Evolutionary conservation across 768 basidiomycete genomes (phyloP).

Genomic region (Phylloporus sp.): DNA sequence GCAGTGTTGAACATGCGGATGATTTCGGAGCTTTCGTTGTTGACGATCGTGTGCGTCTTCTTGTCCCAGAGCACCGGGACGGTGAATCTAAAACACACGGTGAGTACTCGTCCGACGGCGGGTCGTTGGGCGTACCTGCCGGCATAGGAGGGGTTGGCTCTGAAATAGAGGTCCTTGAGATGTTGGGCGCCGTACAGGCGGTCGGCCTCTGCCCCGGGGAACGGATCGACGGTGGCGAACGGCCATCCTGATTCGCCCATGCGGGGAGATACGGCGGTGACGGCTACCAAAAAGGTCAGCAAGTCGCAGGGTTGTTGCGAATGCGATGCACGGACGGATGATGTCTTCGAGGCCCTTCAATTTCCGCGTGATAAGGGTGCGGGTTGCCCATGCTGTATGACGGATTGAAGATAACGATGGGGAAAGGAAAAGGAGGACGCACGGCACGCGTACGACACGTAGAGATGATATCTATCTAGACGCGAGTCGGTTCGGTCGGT

Average conservation of each 20-base stretch:
- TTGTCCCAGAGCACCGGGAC: constrained; percentile 94
- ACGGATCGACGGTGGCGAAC: constrained; percentile 64
- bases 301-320: background rate
- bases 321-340: constrained; percentile 50
- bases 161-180: constrained; percentile 82
- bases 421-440: constrained; percentile 19
- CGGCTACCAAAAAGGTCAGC: constrained; percentile 39
- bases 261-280: constrained; percentile 78
- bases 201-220: constrained; percentile 72
- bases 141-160: constrained; percentile 61
- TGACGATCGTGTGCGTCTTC: constrained; percentile 81
- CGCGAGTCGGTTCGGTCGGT: background rate
- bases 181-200: constrained; percentile 64
- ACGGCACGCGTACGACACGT: constrained; percentile 86
- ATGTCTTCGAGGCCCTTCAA: constrained; percentile 88
- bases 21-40: constrained; percentile 94
- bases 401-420: background rate
- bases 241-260: constrained; percentile 88
- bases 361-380: constrained; percentile 82
- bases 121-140: constrained; percentile 67
- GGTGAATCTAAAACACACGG: too few relatives aligned
- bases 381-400: constrained; percentile 83
- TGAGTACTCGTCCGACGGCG: too few relatives aligned
- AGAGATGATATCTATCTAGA: constrained; percentile 85
- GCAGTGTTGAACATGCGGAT: constrained; percentile 88